Percentiles rank a stretch among this genome's conserved stretches.
phyloP scores from a whole-genome alignment of 768 basidiomycete genomes.

The Naganishia kalamii region DNA sequence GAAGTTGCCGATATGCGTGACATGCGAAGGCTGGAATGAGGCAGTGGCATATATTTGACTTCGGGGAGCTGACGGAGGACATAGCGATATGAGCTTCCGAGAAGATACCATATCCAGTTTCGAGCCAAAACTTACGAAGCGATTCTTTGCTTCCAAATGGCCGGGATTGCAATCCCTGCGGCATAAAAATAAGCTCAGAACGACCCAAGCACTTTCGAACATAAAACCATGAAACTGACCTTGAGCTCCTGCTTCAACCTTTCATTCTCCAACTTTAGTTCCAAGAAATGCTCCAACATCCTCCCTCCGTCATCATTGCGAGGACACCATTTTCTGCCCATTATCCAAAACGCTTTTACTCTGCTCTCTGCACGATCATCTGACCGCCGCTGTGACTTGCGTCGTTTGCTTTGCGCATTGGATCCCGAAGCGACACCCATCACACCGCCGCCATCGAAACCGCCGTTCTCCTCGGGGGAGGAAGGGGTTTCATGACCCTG shows the following conservation, averaged over 20 bases:
- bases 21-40: slow-evolving; percentile 9
- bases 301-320: slow-evolving; percentile 25
- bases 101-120: not conserved
- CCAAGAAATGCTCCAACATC: slow-evolving; percentile 54
- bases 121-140: not conserved
- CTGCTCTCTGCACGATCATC: slow-evolving; percentile 13
- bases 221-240: no score
- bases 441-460: slow-evolving; percentile 26
- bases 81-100: not conserved
- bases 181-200: not conserved
- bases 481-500: slow-evolving; percentile 5
- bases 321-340: slow-evolving; percentile 34
- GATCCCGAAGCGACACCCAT: slow-evolving; percentile 19
- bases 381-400: not conserved
- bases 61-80: not conserved
- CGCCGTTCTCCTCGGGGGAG: slow-evolving; percentile 24
- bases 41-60: slow-evolving; percentile 13
- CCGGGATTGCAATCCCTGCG: slow-evolving; percentile 19
- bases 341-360: slow-evolving; percentile 43
- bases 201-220: no score
- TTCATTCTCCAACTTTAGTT: slow-evolving; percentile 83
- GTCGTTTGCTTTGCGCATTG: not conserved
- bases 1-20: slow-evolving; percentile 11
- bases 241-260: slow-evolving; percentile 58
- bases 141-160: slow-evolving; percentile 16